A percentile compares a stretch with the other conserved stretches of the same genome.
Conservation (phyloP, 495 filamentous ascomycete genomes). For the Trichoderma asperelloides region DNA sequence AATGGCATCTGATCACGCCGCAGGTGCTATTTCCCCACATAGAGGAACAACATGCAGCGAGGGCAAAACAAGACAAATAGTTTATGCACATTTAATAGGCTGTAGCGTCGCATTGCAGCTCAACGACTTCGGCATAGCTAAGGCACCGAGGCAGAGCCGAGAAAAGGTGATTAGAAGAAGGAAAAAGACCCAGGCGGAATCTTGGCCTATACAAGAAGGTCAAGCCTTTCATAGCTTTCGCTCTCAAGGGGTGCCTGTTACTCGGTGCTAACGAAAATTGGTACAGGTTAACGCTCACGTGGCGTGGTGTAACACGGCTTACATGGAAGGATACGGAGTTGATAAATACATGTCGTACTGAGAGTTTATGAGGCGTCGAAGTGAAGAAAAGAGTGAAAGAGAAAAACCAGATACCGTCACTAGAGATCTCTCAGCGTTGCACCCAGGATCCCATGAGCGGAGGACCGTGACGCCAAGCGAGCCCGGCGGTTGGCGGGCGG, state of each 20-base stretch:
- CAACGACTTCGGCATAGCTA: neutral
- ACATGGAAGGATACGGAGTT: neutral
- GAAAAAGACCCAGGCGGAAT: neutral
- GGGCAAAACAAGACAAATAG: neutral
- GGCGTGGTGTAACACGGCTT: neutral
- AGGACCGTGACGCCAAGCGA: neutral
- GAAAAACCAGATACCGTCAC: neutral
- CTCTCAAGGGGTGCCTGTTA: too few species aligned
- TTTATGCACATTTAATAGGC: neutral
- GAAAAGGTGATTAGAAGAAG: neutral
- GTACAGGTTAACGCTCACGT: neutral
- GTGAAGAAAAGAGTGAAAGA: neutral
- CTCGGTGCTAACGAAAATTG: too few species aligned
- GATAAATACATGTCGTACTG: too few species aligned
- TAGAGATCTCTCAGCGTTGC: neutral
- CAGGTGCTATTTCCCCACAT: neutral
- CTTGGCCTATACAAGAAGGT: slow-evolving; percentile 4
- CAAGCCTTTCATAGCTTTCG: neutral
- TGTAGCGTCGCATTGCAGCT: neutral
- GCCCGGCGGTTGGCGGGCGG: neutral
- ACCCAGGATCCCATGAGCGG: neutral
- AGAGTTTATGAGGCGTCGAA: neutral
- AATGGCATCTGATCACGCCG: too few species aligned
- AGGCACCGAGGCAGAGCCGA: slow-evolving; percentile 5
- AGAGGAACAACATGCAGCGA: neutral